Base-by-base conservation (phyloP, 1,284 basidiomycete genomes). In the Agaricales sp. region DNA sequence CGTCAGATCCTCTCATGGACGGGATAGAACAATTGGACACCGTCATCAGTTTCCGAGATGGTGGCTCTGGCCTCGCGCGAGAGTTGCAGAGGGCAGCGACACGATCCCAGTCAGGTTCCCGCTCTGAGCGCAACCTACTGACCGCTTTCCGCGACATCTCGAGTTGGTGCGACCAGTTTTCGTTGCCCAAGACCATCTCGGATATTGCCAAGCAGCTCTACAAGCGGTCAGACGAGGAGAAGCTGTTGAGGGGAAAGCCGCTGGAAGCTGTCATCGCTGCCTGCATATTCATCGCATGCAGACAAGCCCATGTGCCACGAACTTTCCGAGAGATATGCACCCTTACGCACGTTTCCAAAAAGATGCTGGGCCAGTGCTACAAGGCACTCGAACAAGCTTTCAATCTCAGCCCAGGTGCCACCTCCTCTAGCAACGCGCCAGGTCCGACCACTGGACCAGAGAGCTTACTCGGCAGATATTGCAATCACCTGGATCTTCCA, bases 301-400 rank as follows among this genome's bases (percentile, higher is more conserved):
- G 95, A 52, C 90, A 94, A 65, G 91, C 88, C 13, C 87, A 92
- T 57, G 93, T 96, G 8, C 90, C 90, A 0, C 79, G 96, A 54
- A 95, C 93, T 50, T 98, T 99, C 72, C 82, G 87, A 58, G 96
- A 99, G 68, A 93, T 99, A 45, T 92, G 92, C 67, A 88, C 91
- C 58, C 72, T 96, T 52, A 93, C 92, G 3, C 83, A 89, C 58
- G 93, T 98, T 51, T 84, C 87, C 60, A 98, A 99, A 74, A 96
- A 97, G 73, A 80, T 88, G 41, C 81, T 98, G 43, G 95, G 92
- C 4, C 88, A 93, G 64, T 95, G 92, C 58, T 97, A 95, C 74
- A 94, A 91, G 66, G 87, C 88, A 39, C 78, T 96, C 54, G 89
- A 92, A 62, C 85, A 89, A 63, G 87, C 90, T n/a, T 93, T 94